phyloP scores from a whole-genome alignment of 192 early-diverging fungal genomes.

The Coemansia sp. region DNA sequence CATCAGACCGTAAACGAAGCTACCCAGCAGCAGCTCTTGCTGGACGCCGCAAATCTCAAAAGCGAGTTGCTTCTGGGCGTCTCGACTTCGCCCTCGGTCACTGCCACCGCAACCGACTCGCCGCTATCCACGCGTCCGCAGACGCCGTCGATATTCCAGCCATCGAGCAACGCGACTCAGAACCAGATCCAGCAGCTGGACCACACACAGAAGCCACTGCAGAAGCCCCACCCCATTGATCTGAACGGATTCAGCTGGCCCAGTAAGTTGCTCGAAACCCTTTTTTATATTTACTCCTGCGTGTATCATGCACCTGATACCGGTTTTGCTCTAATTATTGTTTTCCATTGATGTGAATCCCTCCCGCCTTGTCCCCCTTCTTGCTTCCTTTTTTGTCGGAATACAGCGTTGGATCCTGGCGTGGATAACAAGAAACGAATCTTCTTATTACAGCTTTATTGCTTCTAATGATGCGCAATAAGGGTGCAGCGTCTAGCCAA shows the following conservation, averaged over 20 bases:
- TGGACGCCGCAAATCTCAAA: constrained; percentile 5
- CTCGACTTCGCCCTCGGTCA: constrained; percentile 14
- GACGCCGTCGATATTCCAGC: constrained; percentile 46
- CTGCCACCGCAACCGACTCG: constrained; percentile 29
- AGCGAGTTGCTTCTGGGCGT: not conserved
- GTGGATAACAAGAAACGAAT: no score
- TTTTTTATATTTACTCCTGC: not conserved
- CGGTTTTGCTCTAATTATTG: not conserved
- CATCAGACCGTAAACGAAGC: not conserved
- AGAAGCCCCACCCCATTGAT: constrained; percentile 53
- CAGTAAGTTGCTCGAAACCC: constrained; percentile 58
- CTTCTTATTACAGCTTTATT: no score
- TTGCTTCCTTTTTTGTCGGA: no score
- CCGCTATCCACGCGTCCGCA: constrained; percentile 36
- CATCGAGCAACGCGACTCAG: constrained; percentile 11
- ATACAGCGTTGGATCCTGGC: no score
- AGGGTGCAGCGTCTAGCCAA: no score
- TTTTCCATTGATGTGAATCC: not conserved
- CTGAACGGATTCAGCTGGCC: constrained; percentile 80
- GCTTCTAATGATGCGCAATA: no score
- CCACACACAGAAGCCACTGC: not conserved
- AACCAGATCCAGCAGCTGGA: not conserved
- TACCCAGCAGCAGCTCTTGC: constrained; percentile 6
- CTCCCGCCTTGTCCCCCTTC: not conserved
- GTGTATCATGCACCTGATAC: no score